Percentiles rank a stretch among this genome's conserved stretches.
These are phyloP conservation scores for Xylaria sp. DNA, from an alignment of 2,329 filamentous ascomycete species.

Conservation along the genomic window DNA sequence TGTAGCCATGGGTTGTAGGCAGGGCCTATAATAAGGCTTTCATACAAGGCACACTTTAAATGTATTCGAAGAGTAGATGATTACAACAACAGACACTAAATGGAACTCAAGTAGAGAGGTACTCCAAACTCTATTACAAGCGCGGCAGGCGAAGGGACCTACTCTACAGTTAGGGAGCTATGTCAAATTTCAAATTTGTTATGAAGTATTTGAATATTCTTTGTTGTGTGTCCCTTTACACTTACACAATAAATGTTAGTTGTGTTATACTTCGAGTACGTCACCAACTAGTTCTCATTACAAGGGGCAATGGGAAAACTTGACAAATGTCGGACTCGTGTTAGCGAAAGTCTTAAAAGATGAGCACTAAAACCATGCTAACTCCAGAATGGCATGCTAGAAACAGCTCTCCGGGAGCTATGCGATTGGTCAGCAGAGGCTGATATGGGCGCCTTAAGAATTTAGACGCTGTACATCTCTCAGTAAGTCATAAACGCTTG, in stretches of 20 bases:
- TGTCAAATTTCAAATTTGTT: background rate
- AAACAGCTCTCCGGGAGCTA: conserved; percentile 14
- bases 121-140: background rate
- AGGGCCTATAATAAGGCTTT: conserved; percentile 2
- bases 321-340: no score
- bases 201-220: background rate
- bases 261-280: background rate
- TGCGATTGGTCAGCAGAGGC: conserved; percentile 21
- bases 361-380: background rate
- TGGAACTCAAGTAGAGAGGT: background rate
- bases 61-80: background rate
- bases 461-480: no score
- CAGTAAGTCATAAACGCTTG: background rate
- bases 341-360: no score
- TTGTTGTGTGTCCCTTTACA: background rate
- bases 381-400: background rate
- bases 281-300: background rate
- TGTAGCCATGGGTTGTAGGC: background rate
- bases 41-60: conserved; percentile 7
- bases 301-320: background rate
- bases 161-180: no score
- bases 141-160: background rate
- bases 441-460: no score
- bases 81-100: background rate
- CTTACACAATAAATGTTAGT: background rate